Evolutionary conservation across 106 monocot species (phyloP).

Genomic region (Xerophyta viscosa): DNA sequence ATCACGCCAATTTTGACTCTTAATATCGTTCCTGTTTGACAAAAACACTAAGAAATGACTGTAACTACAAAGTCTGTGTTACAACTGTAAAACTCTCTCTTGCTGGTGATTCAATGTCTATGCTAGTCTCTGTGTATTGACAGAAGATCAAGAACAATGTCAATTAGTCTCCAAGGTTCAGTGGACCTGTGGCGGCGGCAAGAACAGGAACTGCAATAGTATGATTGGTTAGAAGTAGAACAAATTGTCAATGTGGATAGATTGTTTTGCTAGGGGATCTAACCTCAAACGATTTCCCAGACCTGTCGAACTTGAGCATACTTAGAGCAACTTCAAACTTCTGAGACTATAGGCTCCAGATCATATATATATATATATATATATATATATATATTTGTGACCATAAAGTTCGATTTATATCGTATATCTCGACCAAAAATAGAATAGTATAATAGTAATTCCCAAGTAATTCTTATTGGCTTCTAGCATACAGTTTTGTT

Average conservation of each 20-base stretch:
- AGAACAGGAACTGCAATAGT: constrained; percentile 39
- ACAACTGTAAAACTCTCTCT: too few relatives aligned
- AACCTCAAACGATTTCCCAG: constrained; percentile 73
- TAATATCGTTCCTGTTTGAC: too few relatives aligned
- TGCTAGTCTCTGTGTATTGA: not conserved
- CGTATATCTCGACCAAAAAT: too few relatives aligned
- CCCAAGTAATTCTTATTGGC: too few relatives aligned
- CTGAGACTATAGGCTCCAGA: constrained; percentile 67
- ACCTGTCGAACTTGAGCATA: constrained; percentile 60
- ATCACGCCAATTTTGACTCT: too few relatives aligned
- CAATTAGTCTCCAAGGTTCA: not conserved
- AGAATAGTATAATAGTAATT: too few relatives aligned
- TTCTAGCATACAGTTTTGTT: too few relatives aligned
- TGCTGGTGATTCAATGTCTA: not conserved
- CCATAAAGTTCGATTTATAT: too few relatives aligned
- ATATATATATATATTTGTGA: too few relatives aligned
- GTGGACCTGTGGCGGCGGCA: constrained; percentile 29
- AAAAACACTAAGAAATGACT: too few relatives aligned
- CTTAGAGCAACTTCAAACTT: constrained; percentile 70
- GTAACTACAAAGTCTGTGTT: too few relatives aligned
- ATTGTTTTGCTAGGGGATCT: not conserved
- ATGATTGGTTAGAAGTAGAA: not conserved
- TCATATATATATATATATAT: too few relatives aligned
- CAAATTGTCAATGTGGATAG: not conserved
- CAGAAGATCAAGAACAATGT: not conserved